Evolutionary conservation across 140 eudicot genomes (phyloP), one percentile per base, ranked within the genome.

Genomic region (Senecio squalidus): DNA sequence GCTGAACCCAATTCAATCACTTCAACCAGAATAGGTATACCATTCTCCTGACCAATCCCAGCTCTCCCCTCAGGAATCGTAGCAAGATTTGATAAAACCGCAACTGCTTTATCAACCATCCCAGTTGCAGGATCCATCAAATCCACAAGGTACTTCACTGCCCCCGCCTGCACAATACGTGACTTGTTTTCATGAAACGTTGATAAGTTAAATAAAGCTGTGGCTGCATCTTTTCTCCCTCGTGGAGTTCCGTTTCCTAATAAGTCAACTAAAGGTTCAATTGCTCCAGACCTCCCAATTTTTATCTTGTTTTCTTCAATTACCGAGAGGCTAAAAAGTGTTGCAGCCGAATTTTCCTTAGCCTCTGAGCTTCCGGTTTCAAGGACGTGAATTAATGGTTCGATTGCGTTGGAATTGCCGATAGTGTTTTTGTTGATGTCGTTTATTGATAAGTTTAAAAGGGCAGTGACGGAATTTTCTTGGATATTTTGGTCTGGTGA

Each of bases 381-480:
- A 3, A 92, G 93, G 47, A 92, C 98, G 60, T 92, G 81, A 43
- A 87, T 92, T 62, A 92, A 64, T 23, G 98, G 92, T 41, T 77
- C 93, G 25, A 87, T 92, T 17, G 98, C 95, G 23, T 69, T 72
- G 2, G 96, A 88, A 39, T 82, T 80, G 13, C 81, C 93, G 2
- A 92, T 92, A 3, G 95, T 75, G 16, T 80, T 27, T 74, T 84
- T 92, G 83, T 87, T 92, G 68, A 79, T 80, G 25, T 84, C 96
- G 40, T 84, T 92, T 39, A 92, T 87, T 0, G 98, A 92, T 44
- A 92, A 59, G 72, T 92, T 92, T 16, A 92, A 81, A 63, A 92
- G 96, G 31, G 96, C 93, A 31, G 98, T 92, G 23, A 92, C 98
- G 0, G 98, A 80, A 60, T 87, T 71, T 82, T 87, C 96, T 63